phyloP scores from a whole-genome alignment of 2,329 filamentous ascomycete species.

The Fusarium globosum region DNA sequence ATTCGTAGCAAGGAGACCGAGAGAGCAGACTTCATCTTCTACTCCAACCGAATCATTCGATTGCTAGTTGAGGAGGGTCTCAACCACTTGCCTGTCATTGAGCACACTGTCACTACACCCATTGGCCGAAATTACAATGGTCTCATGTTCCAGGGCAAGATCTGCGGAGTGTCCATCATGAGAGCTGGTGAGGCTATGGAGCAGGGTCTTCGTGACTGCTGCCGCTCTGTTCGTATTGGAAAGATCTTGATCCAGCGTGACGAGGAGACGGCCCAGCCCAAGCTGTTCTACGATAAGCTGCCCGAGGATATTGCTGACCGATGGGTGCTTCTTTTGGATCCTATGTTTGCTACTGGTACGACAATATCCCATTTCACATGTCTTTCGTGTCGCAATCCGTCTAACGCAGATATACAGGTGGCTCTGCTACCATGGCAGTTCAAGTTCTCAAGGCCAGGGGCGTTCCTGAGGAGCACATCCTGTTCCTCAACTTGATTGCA shows the following conservation, averaged over 20 bases:
- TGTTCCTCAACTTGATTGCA: constrained; percentile 98
- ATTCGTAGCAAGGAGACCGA: constrained; percentile 92
- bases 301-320: constrained; percentile 91
- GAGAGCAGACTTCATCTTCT: constrained; percentile 98
- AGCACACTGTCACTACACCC: constrained; percentile 89
- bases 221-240: constrained; percentile 95
- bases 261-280: constrained; percentile 91
- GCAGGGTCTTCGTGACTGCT: constrained; percentile 94
- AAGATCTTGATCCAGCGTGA: constrained; percentile 99
- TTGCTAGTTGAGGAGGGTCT: constrained; percentile 96
- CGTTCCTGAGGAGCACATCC: constrained; percentile 92
- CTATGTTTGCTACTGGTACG: constrained; percentile 97
- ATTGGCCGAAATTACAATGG: constrained; percentile 89
- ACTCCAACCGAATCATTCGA: constrained; percentile 97
- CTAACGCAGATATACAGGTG: constrained; percentile 65
- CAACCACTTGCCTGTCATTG: constrained; percentile 93
- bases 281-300: constrained; percentile 97
- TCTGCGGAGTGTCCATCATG: constrained; percentile 99
- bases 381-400: neutral
- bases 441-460: constrained; percentile 90
- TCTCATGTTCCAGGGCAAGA: constrained; percentile 96
- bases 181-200: constrained; percentile 98
- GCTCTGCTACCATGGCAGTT: constrained; percentile 96
- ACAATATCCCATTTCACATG: neutral
- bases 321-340: constrained; percentile 94